Conservation (phyloP, 1,284 basidiomycete genomes). For the Malassezia brasiliensis region DNA sequence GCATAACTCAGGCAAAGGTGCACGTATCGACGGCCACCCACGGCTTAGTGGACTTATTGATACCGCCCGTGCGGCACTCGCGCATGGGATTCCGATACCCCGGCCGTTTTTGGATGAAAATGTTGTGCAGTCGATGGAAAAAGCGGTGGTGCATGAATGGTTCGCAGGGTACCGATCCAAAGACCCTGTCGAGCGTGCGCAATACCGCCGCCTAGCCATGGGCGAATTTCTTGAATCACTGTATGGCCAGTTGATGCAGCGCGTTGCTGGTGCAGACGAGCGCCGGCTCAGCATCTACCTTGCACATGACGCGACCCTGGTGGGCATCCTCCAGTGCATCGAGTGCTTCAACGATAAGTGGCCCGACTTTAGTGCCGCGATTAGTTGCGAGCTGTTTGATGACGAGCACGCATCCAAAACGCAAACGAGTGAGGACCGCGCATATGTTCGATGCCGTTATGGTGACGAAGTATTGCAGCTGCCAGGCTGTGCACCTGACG, state of each 20-base stretch:
- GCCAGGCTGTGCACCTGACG: constrained; percentile 60
- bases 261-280: constrained; percentile 20
- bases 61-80: constrained; percentile 56
- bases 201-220: constrained; percentile 67
- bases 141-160: constrained; percentile 67
- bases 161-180: constrained; percentile 55
- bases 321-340: constrained; percentile 60
- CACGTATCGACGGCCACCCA: constrained; percentile 66
- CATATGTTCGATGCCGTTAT: constrained; percentile 61
- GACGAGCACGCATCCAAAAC: background rate
- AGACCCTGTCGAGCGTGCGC: constrained; percentile 50
- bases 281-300: constrained; percentile 52
- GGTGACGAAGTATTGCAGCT: constrained; percentile 61
- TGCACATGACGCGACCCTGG: constrained; percentile 61
- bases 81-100: constrained; percentile 56
- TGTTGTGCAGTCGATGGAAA: constrained; percentile 54
- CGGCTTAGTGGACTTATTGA: constrained; percentile 69
- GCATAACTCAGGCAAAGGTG: constrained; percentile 61
- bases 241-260: constrained; percentile 54
- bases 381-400: constrained; percentile 40
- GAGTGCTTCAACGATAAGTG: constrained; percentile 67
- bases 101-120: constrained; percentile 19
- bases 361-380: constrained; percentile 35
- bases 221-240: constrained; percentile 63
- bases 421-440: background rate